Base-by-base conservation (phyloP, 2,329 filamentous ascomycete genomes). In the Gaeumannomyces tritici region DNA sequence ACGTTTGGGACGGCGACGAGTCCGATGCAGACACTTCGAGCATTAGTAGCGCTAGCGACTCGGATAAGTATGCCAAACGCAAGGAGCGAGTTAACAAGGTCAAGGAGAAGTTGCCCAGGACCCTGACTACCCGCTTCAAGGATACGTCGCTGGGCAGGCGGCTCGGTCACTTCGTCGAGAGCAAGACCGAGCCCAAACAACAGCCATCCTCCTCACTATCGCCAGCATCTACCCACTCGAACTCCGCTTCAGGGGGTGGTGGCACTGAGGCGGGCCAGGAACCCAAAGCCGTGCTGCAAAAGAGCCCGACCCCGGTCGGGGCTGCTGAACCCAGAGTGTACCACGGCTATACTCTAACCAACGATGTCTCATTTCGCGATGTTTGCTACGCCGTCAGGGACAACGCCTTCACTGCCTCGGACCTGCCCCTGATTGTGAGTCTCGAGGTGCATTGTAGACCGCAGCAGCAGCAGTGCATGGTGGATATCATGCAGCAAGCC, bases 1-100 rank as follows among this genome's bases (percentile, higher is more conserved):
- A 97, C 70, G 96, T 95, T 69, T 97, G 93, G 93, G 91, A 97
- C 72, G 93, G 93, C 55, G 86, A 89, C 70, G 89, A 73, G 82
- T 89, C 77, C 70, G 89, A 73, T 82, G 89, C 73, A 82, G 86
- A 69, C 81, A 89, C 73, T 77, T 84, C 70, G 11, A 77, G 73
- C 61, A 75, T 18, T 27, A 77, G 73, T 62, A 77, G 75, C 58
- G 76, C 85, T 24, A 67, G 71, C 8, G 67, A 71, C 58, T 84
- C 82, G 4, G 87, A 83, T 74, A 89, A 88, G 68, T 88, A 64
- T 79, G 83, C 70, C 73, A 83, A 69, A 75, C 89, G 65, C 82
- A 87, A 70, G 81, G 84, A 68, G 73, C 84, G 67, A 75, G 90
- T 71, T 79, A 85, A 68, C 78, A 87, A 67, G 68, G 88, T 92